Conservation (phyloP, 2,329 filamentous ascomycete genomes). For the Chaetothyriales sp. region DNA sequence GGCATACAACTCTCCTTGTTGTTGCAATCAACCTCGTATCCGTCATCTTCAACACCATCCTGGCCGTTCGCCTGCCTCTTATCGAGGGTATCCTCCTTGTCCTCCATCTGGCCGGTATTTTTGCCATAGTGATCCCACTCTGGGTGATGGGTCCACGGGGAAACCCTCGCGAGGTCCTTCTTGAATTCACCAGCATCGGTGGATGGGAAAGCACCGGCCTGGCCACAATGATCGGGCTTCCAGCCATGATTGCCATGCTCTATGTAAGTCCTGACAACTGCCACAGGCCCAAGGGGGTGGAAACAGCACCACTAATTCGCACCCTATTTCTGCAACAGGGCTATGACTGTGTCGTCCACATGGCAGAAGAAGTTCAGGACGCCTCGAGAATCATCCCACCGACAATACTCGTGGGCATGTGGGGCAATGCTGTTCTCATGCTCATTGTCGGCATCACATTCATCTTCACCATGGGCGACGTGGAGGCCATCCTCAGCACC, state of each 20-base stretch:
- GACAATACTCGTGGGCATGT: constrained; percentile 33
- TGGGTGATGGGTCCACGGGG: constrained; percentile 23
- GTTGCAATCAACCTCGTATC: constrained; percentile 31
- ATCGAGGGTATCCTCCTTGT: constrained; percentile 26
- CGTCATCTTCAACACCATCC: constrained; percentile 28
- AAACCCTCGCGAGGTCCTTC: constrained; percentile 21
- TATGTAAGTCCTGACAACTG: constrained; percentile 17
- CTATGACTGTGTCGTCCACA: constrained; percentile 30
- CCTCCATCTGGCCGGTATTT: constrained; percentile 26
- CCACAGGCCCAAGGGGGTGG: too few relatives aligned
- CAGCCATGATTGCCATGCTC: constrained; percentile 20
- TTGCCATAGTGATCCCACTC: constrained; percentile 20
- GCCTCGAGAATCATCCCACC: constrained; percentile 33
- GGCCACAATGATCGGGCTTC: constrained; percentile 26
- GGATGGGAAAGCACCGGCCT: constrained; percentile 25
- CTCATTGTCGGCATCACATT: constrained; percentile 32
- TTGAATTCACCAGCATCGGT: constrained; percentile 23
- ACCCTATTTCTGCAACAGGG: constrained; percentile 19
- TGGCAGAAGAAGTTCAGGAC: constrained; percentile 37
- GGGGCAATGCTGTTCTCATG: constrained; percentile 34
- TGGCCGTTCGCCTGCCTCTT: constrained; percentile 22
- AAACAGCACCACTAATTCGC: constrained; percentile 19
- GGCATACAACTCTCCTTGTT: constrained; percentile 36
- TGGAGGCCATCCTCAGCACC: constrained; percentile 24
- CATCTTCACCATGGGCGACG: constrained; percentile 28